Base-by-base conservation (phyloP, 768 basidiomycete genomes). In the Suillus hirtellus region DNA sequence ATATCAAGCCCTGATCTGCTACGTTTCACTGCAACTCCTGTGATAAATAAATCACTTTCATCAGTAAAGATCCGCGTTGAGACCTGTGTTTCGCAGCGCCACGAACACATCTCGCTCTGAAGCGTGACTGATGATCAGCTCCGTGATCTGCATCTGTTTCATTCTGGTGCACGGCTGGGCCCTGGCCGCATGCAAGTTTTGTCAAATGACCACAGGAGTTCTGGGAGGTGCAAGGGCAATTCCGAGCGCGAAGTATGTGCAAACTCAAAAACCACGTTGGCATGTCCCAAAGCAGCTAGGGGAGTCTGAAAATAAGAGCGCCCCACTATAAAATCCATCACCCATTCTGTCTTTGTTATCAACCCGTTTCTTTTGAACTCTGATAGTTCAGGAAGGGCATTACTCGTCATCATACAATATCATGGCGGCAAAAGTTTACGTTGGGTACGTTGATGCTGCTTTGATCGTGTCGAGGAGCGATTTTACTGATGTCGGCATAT, bases 401-500 rank as follows among this genome's bases (percentile, higher is more conserved):
- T 55, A 67, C 49, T 72, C 58, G 67, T 64, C 60, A 65, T 62
- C 59, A 34, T 53, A 60, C 63, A 49, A 60, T 31, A 69, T 55
- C 72, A 76, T 76, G 75, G 17, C 72, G 35, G 59, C 73, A 65
- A 75, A 75, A 67, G 9, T 75, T 59, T 75, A 76, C 56, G 73
- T 75, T 58, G 73, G 73, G 73, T 76, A 58, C 3, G 52, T 63
- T 3, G 15, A 42, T 34, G 53, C 9, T 31, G 10, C 34, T 10
- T 56, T 12, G n/a, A 65, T 34, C 31, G 24, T 50, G n/a, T 59
- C 53, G 24, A 11, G n/a, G 21, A 56, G n/a, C 2, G 46, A 40
- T 59, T 60, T 8, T 56, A 44, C 53, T 40, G 60, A 62, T 43
- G 59, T 53, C 49, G 27, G 21, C 24, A 21, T 61, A n/a, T 52